A percentile compares a stretch with the other conserved stretches of the same genome.
Evolutionary conservation across 768 basidiomycete species (phyloP).

Genomic region (Boletellus sp.): DNA sequence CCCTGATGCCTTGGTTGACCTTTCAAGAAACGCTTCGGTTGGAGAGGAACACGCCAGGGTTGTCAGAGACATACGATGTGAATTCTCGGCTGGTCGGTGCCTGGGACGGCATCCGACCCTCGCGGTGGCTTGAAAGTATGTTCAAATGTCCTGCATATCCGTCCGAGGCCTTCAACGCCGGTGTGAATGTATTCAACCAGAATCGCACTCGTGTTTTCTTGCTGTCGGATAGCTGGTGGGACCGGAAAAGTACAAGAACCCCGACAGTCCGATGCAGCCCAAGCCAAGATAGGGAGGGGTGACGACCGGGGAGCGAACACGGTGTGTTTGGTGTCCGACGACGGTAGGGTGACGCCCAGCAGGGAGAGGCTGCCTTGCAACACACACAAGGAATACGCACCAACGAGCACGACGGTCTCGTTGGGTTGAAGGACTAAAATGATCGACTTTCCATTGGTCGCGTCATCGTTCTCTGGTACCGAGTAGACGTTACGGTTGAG

Average conservation of each 20-base stretch:
- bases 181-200: conserved; percentile 55
- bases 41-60: background rate
- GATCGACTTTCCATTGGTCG: conserved; percentile 21
- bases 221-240: conserved; percentile 9
- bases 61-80: conserved; percentile 40
- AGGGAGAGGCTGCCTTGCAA: conserved; percentile 59
- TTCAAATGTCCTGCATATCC: conserved; percentile 59
- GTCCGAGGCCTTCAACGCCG: conserved; percentile 64
- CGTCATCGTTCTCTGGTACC: background rate
- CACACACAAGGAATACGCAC: conserved; percentile 58
- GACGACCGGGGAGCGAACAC: conserved; percentile 78
- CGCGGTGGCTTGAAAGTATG: conserved; percentile 56
- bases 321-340: conserved; percentile 41
- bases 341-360: conserved; percentile 47
- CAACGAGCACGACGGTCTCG: conserved; percentile 65
- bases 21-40: conserved; percentile 20
- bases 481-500: conserved; percentile 37
- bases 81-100: conserved; percentile 47
- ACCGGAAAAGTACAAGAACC: conserved; percentile 14
- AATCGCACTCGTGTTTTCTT: conserved; percentile 39
- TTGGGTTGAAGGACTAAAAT: conserved; percentile 43
- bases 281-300: conserved; percentile 59
- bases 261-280: conserved; percentile 15
- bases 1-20: conserved; percentile 26
- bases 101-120: conserved; percentile 16